Evolutionary conservation across 768 basidiomycete species (phyloP).

Genomic region (Tricholoma terreum): DNA sequence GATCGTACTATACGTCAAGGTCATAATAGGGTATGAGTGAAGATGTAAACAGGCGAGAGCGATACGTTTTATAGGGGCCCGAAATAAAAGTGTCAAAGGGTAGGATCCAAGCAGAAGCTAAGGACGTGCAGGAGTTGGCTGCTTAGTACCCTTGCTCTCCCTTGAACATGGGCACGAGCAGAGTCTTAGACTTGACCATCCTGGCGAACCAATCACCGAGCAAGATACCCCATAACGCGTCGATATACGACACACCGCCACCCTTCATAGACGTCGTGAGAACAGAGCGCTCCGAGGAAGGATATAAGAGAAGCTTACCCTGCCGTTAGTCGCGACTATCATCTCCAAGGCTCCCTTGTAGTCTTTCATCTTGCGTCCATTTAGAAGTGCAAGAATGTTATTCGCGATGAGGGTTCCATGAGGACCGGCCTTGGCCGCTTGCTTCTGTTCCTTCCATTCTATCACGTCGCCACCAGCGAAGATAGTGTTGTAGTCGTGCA

Average conservation of each 20-base stretch:
- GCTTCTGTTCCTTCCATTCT: conserved; percentile 66
- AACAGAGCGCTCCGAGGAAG: not conserved
- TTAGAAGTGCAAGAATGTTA: conserved; percentile 49
- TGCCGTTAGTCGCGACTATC: conserved; percentile 59
- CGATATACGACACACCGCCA: conserved; percentile 41
- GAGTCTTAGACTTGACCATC: conserved; percentile 36
- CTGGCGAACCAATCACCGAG: conserved; percentile 44
- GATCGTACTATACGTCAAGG: too few relatives aligned
- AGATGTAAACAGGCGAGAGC: too few relatives aligned
- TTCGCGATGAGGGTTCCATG: conserved; percentile 46
- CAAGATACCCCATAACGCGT: conserved; percentile 45
- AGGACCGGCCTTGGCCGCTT: conserved; percentile 38
- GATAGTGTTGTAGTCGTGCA: conserved; percentile 48
- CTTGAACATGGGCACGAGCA: conserved; percentile 19
- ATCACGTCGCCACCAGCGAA: conserved; percentile 69
- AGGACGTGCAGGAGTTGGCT: not conserved
- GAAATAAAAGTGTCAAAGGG: too few relatives aligned
- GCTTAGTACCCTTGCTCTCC: conserved; percentile 13
- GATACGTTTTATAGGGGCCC: too few relatives aligned
- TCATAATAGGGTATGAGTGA: too few relatives aligned
- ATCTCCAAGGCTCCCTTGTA: conserved; percentile 53
- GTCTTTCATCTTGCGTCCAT: conserved; percentile 27
- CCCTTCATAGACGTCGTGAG: conserved; percentile 25
- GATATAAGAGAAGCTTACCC: conserved; percentile 34
- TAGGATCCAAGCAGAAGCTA: not conserved